Evolutionary conservation across 495 filamentous ascomycete genomes (phyloP), one percentile per base, ranked within the genome.

Genomic region (Penicillium canescens): DNA sequence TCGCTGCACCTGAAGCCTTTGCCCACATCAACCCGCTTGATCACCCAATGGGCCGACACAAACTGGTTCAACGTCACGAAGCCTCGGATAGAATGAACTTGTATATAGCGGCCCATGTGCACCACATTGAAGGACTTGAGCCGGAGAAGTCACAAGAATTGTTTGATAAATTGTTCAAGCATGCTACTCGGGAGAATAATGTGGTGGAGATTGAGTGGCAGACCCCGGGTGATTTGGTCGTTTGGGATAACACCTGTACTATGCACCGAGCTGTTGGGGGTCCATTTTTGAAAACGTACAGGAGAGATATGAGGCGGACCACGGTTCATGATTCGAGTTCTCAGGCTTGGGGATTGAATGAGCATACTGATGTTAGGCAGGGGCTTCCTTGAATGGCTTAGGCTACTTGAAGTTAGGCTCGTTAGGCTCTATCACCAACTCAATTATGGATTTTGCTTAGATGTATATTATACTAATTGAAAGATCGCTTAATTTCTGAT

Each of bases 191-290:
- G 63, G 67, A 75, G 0, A 77, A 79, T 50, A 78, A 80, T 60
- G 66, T 65, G 0, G 33, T 78, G 4, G 69, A 64, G 11, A 71
- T 84, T 8, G 57, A 70, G 37, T 85, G 82, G 81, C 43, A 76
- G 44, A 55, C 66, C 7, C 50, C 62, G 0, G 71, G 79, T 0
- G 82, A 83, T 60, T 52, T 84, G 61, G 65, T 84, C 13, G 76
- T 82, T 24, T 86, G 82, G 82, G 82, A 85, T 51, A 85, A 84
- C 57, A 74, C 76, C 0, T 72, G 67, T 24, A 75, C 78, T 24
- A 64, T 82, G 68, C 82, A 86, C 53, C 63, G 79, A 4, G 79
- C 78, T 0, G 73, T 71, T 0, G 70, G 70, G 2, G 81, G 80
- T 3, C 56, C 54, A 0, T 84, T 77, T 47, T 70, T 74, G 45